These are phyloP conservation scores for Aspergillus fijiensis DNA, from an alignment of 2,329 filamentous ascomycete genomes.

Conservation along the genomic window DNA sequence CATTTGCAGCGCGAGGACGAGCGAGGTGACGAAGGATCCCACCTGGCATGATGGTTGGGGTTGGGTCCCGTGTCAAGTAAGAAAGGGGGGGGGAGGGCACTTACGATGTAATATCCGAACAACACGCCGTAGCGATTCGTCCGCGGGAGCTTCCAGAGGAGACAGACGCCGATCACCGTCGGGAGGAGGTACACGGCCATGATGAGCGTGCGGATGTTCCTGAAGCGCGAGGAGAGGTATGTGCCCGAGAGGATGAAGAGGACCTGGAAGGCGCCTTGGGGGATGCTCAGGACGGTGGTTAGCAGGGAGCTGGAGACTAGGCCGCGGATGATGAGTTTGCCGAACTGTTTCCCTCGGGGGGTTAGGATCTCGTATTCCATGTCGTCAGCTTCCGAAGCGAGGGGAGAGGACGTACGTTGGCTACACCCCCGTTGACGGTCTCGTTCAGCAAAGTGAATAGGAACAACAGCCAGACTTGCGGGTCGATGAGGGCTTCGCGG, in stretches of 20 bases:
- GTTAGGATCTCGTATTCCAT: no score
- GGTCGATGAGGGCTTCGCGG: constrained; percentile 47
- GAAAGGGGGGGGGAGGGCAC: not conserved
- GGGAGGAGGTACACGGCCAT: constrained; percentile 55
- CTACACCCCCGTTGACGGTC: constrained; percentile 52
- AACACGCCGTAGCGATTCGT: constrained; percentile 49
- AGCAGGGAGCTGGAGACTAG: constrained; percentile 48
- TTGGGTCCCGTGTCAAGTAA: not conserved
- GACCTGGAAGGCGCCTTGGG: constrained; percentile 55
- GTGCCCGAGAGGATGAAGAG: constrained; percentile 54
- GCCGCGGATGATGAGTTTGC: constrained; percentile 53
- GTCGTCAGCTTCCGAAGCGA: no score
- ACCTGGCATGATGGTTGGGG: constrained; percentile 5
- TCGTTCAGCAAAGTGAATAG: constrained; percentile 54
- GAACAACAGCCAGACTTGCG: constrained; percentile 48
- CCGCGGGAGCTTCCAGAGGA: constrained; percentile 53
- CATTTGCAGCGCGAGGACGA: constrained; percentile 53
- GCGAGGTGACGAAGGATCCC: constrained; percentile 51
- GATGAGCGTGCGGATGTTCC: constrained; percentile 52
- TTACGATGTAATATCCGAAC: constrained; percentile 52
- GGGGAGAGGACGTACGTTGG: constrained; percentile 35
- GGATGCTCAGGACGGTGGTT: constrained; percentile 56
- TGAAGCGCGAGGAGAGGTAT: constrained; percentile 52
- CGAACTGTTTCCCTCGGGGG: constrained; percentile 36
- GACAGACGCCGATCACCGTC: constrained; percentile 49